Percentiles rank a stretch among this genome's conserved stretches.
phyloP scores from a whole-genome alignment of 352 stramenopile genomes.

The Phytophthora sp. region DNA sequence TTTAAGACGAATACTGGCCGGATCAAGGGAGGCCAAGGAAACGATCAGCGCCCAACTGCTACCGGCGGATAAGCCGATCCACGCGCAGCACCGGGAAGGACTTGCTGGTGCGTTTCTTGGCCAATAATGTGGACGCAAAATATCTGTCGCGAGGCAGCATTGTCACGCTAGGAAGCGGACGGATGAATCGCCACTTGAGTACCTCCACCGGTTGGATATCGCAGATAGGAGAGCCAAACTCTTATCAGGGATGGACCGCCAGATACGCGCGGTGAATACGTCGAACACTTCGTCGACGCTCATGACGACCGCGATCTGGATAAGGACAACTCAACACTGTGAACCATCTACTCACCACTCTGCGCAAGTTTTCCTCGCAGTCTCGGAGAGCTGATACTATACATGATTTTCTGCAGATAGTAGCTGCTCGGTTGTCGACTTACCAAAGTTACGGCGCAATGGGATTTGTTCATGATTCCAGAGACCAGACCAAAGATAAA shows the following conservation, averaged over 20 bases:
- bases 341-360: no score
- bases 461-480: no score
- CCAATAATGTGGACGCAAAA: neutral
- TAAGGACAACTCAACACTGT: no score
- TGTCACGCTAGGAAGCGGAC: neutral
- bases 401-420: no score
- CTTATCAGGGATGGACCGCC: neutral
- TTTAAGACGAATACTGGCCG: no score
- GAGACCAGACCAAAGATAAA: no score
- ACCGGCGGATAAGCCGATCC: neutral
- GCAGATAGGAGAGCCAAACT: conserved; percentile 1
- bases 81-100: neutral
- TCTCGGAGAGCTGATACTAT: no score
- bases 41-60: neutral
- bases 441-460: no score
- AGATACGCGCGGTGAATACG: neutral
- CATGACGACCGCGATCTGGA: neutral
- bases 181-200: neutral
- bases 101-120: neutral
- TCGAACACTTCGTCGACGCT: neutral
- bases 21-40: no score
- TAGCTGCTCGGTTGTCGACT: no score
- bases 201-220: conserved; percentile 1
- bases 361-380: no score
- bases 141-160: neutral